Evolutionary conservation across 495 filamentous ascomycete genomes (phyloP).

Genomic region (Hyaloscypha variabilis): DNA sequence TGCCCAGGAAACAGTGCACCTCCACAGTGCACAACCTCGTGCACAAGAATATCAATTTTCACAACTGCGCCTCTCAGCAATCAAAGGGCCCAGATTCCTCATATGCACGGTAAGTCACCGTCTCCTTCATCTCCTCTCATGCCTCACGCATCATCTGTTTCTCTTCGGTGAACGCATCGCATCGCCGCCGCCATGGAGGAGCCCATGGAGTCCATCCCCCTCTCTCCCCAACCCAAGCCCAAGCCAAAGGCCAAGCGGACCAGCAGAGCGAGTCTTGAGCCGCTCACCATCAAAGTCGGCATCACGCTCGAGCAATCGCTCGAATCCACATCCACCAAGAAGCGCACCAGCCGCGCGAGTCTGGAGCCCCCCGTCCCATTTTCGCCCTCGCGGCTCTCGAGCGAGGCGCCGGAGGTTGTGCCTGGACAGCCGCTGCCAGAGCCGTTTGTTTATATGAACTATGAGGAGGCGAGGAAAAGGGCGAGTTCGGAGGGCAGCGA

Average conservation of each 20-base stretch:
- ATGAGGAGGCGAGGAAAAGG: constrained; percentile 1
- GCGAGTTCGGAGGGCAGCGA: not conserved
- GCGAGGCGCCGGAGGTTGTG: constrained; percentile 24
- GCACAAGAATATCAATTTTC: constrained; percentile 1
- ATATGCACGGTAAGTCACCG: not conserved
- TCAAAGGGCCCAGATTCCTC: not conserved
- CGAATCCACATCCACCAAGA: not conserved
- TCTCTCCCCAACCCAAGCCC: not conserved
- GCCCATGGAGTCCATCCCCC: no score
- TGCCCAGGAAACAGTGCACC: not conserved
- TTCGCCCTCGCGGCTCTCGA: constrained; percentile 14
- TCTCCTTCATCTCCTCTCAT: not conserved
- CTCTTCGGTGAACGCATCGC: not conserved
- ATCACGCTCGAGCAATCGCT: no score
- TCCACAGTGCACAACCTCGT: not conserved
- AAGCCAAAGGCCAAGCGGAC: not conserved
- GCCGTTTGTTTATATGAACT: not conserved
- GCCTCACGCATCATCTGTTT: not conserved
- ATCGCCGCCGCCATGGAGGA: not conserved
- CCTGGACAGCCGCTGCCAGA: not conserved
- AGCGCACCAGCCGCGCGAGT: not conserved
- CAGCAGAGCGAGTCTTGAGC: not conserved
- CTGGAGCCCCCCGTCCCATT: not conserved
- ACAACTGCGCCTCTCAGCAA: constrained; percentile 2
- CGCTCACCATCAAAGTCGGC: no score